These are phyloP conservation scores for Podospora australis DNA, from an alignment of 495 filamentous ascomycete species.

Conservation along the genomic window DNA sequence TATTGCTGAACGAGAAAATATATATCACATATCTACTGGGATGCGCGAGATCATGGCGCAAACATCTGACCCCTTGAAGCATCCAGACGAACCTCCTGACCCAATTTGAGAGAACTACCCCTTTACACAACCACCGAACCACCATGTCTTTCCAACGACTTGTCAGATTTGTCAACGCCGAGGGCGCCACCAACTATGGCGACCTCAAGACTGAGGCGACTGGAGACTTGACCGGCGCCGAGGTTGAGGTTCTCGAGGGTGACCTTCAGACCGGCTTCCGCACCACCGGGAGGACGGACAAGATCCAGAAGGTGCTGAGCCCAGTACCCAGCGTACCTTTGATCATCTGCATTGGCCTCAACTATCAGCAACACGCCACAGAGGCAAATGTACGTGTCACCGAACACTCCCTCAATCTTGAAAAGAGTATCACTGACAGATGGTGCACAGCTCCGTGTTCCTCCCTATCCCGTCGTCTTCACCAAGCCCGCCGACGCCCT, in stretches of 20 bases:
- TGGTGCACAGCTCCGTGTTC: slow-evolving; percentile 33
- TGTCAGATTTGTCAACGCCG: background rate
- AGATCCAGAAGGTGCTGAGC: slow-evolving; percentile 3
- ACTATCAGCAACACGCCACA: slow-evolving; percentile 16
- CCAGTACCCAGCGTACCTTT: slow-evolving; percentile 3
- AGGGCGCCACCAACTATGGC: background rate
- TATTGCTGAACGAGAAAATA: too few species aligned
- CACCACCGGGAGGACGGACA: background rate
- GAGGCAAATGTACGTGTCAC: slow-evolving; percentile 10
- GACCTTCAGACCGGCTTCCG: background rate
- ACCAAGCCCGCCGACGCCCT: slow-evolving; percentile 42
- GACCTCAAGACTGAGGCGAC: background rate
- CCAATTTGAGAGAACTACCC: too few species aligned
- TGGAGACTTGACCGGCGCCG: background rate
- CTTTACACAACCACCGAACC: too few species aligned
- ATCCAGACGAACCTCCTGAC: too few species aligned
- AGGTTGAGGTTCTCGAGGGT: background rate
- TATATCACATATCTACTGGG: too few species aligned
- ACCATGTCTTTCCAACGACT: background rate
- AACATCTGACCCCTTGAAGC: too few species aligned
- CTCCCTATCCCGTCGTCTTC: slow-evolving; percentile 39
- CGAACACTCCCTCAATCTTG: too few species aligned
- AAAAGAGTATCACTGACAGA: slow-evolving; percentile 11
- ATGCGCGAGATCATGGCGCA: too few species aligned
- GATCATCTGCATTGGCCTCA: slow-evolving; percentile 19